phyloP scores from a whole-genome alignment of 495 filamentous ascomycete genomes.

The Penicillium psychrofluorescens region DNA sequence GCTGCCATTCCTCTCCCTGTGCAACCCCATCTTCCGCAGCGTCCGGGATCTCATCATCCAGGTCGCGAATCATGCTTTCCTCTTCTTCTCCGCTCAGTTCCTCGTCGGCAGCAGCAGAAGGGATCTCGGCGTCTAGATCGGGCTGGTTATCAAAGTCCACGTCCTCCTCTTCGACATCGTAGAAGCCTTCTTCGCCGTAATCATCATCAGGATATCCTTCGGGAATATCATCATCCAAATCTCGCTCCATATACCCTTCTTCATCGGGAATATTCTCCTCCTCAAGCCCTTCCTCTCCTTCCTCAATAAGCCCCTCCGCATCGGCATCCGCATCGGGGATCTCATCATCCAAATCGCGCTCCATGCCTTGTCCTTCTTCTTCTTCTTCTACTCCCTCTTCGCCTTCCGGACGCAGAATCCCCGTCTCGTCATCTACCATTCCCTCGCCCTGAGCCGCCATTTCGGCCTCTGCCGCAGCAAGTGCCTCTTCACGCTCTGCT shows the following conservation, averaged over 20 bases:
- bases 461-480: slow-evolving; percentile 61
- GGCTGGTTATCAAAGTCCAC: slow-evolving; percentile 34
- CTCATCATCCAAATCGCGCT: slow-evolving; percentile 43
- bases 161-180: slow-evolving; percentile 21
- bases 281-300: slow-evolving; percentile 34
- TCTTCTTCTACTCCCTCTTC: slow-evolving; percentile 23
- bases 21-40: slow-evolving; percentile 24
- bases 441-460: slow-evolving; percentile 54
- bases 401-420: slow-evolving; percentile 13
- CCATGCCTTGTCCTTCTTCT: slow-evolving; percentile 29
- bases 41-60: slow-evolving; percentile 40
- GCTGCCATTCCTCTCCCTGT: slow-evolving; percentile 45
- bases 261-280: slow-evolving; percentile 32
- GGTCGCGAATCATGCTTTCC: slow-evolving; percentile 17
- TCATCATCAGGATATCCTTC: slow-evolving; percentile 42
- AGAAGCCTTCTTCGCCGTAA: slow-evolving; percentile 30
- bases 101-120: slow-evolving; percentile 23
- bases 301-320: slow-evolving; percentile 32
- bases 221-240: slow-evolving; percentile 47
- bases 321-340: slow-evolving; percentile 37
- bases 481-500: slow-evolving; percentile 72
- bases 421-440: slow-evolving; percentile 23
- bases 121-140: slow-evolving; percentile 38
- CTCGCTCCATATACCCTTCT: slow-evolving; percentile 36
- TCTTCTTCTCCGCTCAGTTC: slow-evolving; percentile 14